Evolutionary conservation across 768 basidiomycete genomes (phyloP).

Genomic region (Paxillus ammoniavirescens): DNA sequence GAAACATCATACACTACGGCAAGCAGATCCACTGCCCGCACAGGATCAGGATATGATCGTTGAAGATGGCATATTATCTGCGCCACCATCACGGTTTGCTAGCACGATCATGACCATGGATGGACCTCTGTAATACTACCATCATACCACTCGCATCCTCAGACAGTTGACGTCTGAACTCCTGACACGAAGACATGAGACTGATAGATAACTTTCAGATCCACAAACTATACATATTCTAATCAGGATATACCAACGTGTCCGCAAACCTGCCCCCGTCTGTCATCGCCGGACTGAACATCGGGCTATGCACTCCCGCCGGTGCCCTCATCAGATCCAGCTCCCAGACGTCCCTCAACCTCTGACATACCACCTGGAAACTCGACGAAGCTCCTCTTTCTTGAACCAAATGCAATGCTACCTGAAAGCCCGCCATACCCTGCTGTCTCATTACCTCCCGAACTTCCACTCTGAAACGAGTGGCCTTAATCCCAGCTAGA

Average conservation of each 20-base stretch:
- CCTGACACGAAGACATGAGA: conserved; percentile 1
- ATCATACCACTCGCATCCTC: not conserved
- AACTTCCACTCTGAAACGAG: conserved; percentile 84
- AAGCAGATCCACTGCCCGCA: conserved; percentile 1
- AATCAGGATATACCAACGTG: conserved; percentile 34
- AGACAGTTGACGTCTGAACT: not conserved
- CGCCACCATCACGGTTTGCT: conserved; percentile 33
- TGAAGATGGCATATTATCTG: conserved; percentile 25
- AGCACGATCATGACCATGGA: conserved; percentile 41
- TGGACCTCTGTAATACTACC: conserved; percentile 20
- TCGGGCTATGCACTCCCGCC: conserved; percentile 14
- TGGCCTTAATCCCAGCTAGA: conserved; percentile 59
- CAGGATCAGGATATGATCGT: conserved; percentile 29
- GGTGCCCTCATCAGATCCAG: conserved; percentile 41
- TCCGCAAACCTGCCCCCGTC: conserved; percentile 28
- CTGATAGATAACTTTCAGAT: conserved; percentile 9
- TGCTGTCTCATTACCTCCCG: conserved; percentile 41
- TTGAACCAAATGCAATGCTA: conserved; percentile 65
- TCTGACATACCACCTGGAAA: conserved; percentile 72
- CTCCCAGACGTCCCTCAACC: conserved; percentile 70
- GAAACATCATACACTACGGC: conserved; percentile 43
- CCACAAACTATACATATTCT: conserved; percentile 11
- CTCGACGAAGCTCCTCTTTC: conserved; percentile 86
- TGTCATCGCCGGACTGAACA: conserved; percentile 29
- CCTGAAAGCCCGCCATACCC: conserved; percentile 47